Base-by-base conservation (phyloP, 345 rosid species). In the Durio zibethinus region DNA sequence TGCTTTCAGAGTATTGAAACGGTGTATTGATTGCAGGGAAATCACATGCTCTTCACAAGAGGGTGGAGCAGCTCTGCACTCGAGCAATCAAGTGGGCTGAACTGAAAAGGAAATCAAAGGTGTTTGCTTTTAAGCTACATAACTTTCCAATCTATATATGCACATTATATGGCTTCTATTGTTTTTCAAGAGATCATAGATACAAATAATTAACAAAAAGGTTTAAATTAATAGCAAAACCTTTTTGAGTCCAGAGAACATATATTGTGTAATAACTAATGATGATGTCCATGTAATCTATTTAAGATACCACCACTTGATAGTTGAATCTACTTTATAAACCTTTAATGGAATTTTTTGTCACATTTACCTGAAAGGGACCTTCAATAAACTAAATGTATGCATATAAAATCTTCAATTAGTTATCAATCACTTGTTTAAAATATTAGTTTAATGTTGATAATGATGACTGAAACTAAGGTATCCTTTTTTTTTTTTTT, bases 21-120 rank as follows among this genome's bases (percentile, higher is more conserved):
- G 15, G 38, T 42, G 29, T 67, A 76, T 54, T 82, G 78, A 66
- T 48, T 86, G 78, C 89, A 93, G 99, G 99, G 36, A 96, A 96
- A 87, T 92, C 98, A 4, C 99, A 96, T 85, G 98, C 99, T 82
- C 97, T 96, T 74, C 99, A 96, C 90, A 96, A 89, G 89, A 91
- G 99, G 87, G 97, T 96, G 48, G 99, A 96, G 85, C 99, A 96
- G 87, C 97, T 96, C 69, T 96, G 99, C 85, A 96, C 88, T 74
- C 85, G 98, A 72, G 97, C 99, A 12, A 92, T 96, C 84, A 87
- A 89, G 83, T 93, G 99, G 99, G 99, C 86, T 15, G 95, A 92
- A 74, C 86, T 96, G 79, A 96, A 90, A 82, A 92, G 94, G 78
- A 96, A 96, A 83, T 72, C 95, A 20, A 96, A 93, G 98, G 99